Conservation (phyloP, 2,329 filamentous ascomycete genomes). For the Fusarium concolor region DNA sequence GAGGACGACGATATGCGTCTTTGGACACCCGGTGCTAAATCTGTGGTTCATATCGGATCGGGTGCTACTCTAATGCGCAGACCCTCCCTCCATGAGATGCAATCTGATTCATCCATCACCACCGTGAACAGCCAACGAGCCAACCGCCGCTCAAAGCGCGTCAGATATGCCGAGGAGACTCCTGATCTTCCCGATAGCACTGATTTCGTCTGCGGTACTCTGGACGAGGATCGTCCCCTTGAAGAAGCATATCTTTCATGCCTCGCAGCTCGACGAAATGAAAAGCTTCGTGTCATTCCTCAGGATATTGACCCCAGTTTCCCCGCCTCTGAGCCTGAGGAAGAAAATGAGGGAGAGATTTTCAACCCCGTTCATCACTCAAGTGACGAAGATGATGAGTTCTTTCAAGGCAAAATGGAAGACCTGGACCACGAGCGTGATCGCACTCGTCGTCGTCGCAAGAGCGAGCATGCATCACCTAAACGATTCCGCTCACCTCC, state of each 20-base stretch:
- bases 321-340: conserved; percentile 91
- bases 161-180: conserved; percentile 60
- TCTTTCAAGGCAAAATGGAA: conserved; percentile 79
- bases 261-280: conserved; percentile 81
- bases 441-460: conserved; percentile 60
- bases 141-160: conserved; percentile 47
- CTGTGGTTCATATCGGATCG: conserved; percentile 53
- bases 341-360: conserved; percentile 80
- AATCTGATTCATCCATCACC: conserved; percentile 72
- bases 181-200: conserved; percentile 95
- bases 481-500: conserved; percentile 59
- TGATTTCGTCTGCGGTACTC: conserved; percentile 97
- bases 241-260: conserved; percentile 93
- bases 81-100: conserved; percentile 58
- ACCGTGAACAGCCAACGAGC: conserved; percentile 56
- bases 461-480: conserved; percentile 61
- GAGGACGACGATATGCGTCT: conserved; percentile 73
- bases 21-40: conserved; percentile 63
- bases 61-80: conserved; percentile 50
- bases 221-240: conserved; percentile 94
- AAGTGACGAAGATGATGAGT: conserved; percentile 74
- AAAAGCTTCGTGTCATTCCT: conserved; percentile 85
- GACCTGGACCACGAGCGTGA: conserved; percentile 71
- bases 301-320: conserved; percentile 99
- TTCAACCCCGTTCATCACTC: conserved; percentile 68